Base-by-base conservation (phyloP, 1,139 yeast species). In the Suhomyces yuchorum region DNA sequence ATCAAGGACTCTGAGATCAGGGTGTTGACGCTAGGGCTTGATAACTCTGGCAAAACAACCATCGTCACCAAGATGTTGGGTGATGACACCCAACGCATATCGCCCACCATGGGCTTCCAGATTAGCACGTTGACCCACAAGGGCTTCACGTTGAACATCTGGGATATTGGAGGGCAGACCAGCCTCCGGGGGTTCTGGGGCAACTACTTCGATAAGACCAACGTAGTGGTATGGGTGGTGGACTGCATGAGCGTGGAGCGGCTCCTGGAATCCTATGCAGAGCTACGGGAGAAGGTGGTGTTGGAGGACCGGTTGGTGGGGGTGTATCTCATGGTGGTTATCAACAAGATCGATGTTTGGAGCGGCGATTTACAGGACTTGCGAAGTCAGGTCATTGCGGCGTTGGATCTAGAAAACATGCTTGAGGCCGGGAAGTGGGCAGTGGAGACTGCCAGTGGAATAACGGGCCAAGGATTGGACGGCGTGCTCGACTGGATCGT, bases 101-200 rank as follows among this genome's bases (percentile, higher is more conserved):
- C 79, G 2, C 82, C 82, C 30, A 82, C 88, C 2, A 70, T 85
- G 74, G 78, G 77, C 48, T 80, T 63, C 67, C 79, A 71, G 68
- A 64, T 83, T 70, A 73, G 71, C 49, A 76, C 81, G 4, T 56
- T 78, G 7, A 48, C 54, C 2, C 61, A 67, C 52, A 51, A 62
- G 2, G 66, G 58, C 23, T 68, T 52, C 54, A 67, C 65, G 35
- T 58, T 73, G 42, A 82, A 82, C 50, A 62, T 84, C 35, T 85
- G 92, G 97, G 97, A 90, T 61, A 83, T 91, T 9, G 97, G 97
- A 2, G 97, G 97, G 0, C 97, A 91, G 63, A 71, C 78, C 12
- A 78, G 88, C 15, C 68, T 90, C 42, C 74, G 97, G 41, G 82
- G 89, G 18, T 90, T 90, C 63, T 90, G 97, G 97, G 82, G 88